Conservation (phyloP, 257 asterid genomes). For the Capsicum pubescens region DNA sequence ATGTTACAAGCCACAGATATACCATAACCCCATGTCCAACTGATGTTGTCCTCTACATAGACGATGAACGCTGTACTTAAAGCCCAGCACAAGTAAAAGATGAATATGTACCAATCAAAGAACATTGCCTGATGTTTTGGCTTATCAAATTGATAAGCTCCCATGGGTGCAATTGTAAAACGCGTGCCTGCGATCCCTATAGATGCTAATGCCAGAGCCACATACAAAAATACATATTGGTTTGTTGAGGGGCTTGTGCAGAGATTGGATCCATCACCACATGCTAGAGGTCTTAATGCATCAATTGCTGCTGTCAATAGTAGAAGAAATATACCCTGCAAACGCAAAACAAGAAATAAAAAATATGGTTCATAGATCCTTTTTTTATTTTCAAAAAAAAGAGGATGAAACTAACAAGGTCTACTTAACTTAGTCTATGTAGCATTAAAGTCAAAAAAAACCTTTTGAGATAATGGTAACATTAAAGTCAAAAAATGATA, state of each 20-base stretch:
- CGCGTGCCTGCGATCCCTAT: slow-evolving; percentile 45
- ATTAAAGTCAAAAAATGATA: too few relatives aligned
- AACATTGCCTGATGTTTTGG: slow-evolving; percentile 41
- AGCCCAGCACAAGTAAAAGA: slow-evolving; percentile 32
- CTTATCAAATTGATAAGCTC: slow-evolving; percentile 42
- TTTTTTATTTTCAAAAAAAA: neutral
- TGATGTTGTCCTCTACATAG: slow-evolving; percentile 43
- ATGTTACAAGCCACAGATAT: slow-evolving; percentile 37
- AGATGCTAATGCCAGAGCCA: slow-evolving; percentile 35
- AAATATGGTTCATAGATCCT: neutral
- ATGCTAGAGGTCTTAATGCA: slow-evolving; percentile 39
- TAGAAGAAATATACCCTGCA: slow-evolving; percentile 40
- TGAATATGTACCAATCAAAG: slow-evolving; percentile 45
- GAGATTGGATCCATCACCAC: slow-evolving; percentile 32
- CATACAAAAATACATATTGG: slow-evolving; percentile 39
- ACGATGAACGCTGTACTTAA: slow-evolving; percentile 38
- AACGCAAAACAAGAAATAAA: neutral
- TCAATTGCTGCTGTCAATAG: slow-evolving; percentile 39
- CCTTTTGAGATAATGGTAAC: too few relatives aligned
- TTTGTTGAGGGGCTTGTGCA: slow-evolving; percentile 35
- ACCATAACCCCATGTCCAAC: slow-evolving; percentile 45
- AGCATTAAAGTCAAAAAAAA: neutral
- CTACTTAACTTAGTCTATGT: neutral
- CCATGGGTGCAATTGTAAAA: slow-evolving; percentile 44
- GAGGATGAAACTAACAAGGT: neutral